Evolutionary conservation across 2,329 filamentous ascomycete genomes (phyloP).

Genomic region (Tolypocladium inflatum): DNA sequence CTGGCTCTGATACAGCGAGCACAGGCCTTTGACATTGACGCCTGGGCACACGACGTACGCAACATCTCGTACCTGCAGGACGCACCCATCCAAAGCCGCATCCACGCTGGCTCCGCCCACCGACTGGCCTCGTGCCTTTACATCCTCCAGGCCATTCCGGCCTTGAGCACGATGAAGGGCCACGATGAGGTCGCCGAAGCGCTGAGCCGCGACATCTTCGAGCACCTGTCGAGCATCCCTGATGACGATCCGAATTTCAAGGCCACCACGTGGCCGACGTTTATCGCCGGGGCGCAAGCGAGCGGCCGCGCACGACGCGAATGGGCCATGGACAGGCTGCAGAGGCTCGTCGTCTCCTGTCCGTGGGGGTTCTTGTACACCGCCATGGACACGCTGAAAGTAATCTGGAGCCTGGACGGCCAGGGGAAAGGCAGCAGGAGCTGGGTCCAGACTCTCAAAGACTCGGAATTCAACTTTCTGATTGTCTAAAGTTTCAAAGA

Average conservation of each 20-base stretch:
- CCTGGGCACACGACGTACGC: slow-evolving; percentile 28
- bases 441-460: slow-evolving; percentile 35
- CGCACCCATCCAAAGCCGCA: slow-evolving; percentile 23
- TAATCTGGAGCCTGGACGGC: slow-evolving; percentile 31
- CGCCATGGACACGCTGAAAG: slow-evolving; percentile 32
- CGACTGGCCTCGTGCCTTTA: slow-evolving; percentile 36
- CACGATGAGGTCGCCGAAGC: slow-evolving; percentile 17
- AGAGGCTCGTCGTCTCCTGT: slow-evolving; percentile 26
- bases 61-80: slow-evolving; percentile 23
- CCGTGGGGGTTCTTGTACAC: slow-evolving; percentile 41
- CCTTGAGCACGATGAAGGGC: slow-evolving; percentile 14
- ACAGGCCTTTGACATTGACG: slow-evolving; percentile 27
- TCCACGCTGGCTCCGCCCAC: slow-evolving; percentile 32
- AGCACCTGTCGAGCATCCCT: slow-evolving; percentile 36
- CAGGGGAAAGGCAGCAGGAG: slow-evolving; percentile 17
- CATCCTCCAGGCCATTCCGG: slow-evolving; percentile 28
- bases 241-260: slow-evolving; percentile 44
- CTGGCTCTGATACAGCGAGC: slow-evolving; percentile 26
- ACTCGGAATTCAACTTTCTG: slow-evolving; percentile 30
- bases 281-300: slow-evolving; percentile 44
- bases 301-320: slow-evolving; percentile 28
- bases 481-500: slow-evolving; percentile 23
- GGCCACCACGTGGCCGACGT: slow-evolving; percentile 46
- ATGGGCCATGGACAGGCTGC: slow-evolving; percentile 39
- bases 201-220: slow-evolving; percentile 35